These are phyloP conservation scores for Davidsoniella australis DNA, from an alignment of 2,329 filamentous ascomycete species.

Conservation along the genomic window DNA sequence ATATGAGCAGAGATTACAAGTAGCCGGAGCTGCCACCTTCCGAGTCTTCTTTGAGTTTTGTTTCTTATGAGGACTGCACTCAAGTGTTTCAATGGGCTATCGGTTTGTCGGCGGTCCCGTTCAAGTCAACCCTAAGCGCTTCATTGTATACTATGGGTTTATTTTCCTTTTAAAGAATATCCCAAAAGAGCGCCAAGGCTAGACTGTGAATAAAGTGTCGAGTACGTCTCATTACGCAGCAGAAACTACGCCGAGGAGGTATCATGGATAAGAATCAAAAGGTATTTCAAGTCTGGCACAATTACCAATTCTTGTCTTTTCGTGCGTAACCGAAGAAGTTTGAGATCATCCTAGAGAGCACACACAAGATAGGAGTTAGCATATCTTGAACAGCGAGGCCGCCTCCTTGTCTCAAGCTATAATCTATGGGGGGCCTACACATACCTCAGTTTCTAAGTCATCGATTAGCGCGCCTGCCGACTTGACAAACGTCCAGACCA, in stretches of 20 bases:
- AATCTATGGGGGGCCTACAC: neutral
- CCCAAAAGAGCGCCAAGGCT: too few relatives aligned
- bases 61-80: too few relatives aligned
- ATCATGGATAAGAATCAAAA: constrained; percentile 66
- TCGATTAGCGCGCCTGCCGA: constrained; percentile 52
- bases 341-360: constrained; percentile 48
- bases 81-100: neutral
- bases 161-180: too few relatives aligned
- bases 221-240: neutral
- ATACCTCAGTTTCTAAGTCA: constrained; percentile 54
- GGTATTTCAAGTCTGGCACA: constrained; percentile 62
- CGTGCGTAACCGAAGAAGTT: constrained; percentile 59
- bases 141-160: too few relatives aligned
- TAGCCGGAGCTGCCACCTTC: too few relatives aligned
- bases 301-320: constrained; percentile 75
- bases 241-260: constrained; percentile 45
- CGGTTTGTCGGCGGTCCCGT: neutral
- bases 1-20: too few relatives aligned
- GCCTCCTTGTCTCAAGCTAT: neutral
- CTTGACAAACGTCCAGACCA: constrained; percentile 63
- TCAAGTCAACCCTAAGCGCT: neutral
- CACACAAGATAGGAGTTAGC: too few relatives aligned
- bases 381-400: too few relatives aligned
- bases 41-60: too few relatives aligned
- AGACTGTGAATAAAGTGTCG: neutral